phyloP scores from a whole-genome alignment of 108 stramenopile species.

The Stephanodiscus triporus region DNA sequence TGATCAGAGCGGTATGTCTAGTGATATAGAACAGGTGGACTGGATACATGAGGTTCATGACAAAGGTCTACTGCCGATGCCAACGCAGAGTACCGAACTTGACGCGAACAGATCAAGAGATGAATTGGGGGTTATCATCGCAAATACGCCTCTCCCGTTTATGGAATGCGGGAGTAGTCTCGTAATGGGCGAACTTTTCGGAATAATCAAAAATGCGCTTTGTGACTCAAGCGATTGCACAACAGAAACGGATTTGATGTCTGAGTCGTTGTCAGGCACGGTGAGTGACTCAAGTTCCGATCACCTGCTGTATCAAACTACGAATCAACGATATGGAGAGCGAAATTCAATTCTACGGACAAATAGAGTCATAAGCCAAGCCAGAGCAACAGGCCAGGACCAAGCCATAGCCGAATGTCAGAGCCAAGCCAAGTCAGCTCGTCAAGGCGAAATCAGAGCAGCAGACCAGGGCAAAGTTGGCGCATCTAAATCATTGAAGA shows the following conservation, averaged over 20 bases:
- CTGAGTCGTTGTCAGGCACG: background rate
- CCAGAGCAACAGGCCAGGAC: background rate
- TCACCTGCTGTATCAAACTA: no score
- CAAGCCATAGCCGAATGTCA: background rate
- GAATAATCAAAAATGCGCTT: no score
- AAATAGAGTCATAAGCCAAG: background rate
- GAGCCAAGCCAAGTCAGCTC: background rate
- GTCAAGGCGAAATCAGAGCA: background rate
- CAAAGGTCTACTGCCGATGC: background rate
- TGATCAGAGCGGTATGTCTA: background rate
- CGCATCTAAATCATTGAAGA: background rate
- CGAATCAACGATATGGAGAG: no score
- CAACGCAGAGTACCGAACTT: background rate
- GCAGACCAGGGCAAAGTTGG: background rate
- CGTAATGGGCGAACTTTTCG: no score
- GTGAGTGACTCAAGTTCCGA: background rate
- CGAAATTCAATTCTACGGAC: background rate
- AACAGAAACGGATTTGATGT: background rate
- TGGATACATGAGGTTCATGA: background rate
- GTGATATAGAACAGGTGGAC: no score
- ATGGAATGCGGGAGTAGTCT: background rate
- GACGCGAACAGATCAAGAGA: background rate
- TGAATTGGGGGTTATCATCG: background rate
- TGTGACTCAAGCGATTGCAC: no score
- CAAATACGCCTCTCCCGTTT: background rate